Base-by-base conservation (phyloP, 2,329 filamentous ascomycete species). In the Biscogniauxia marginata region DNA sequence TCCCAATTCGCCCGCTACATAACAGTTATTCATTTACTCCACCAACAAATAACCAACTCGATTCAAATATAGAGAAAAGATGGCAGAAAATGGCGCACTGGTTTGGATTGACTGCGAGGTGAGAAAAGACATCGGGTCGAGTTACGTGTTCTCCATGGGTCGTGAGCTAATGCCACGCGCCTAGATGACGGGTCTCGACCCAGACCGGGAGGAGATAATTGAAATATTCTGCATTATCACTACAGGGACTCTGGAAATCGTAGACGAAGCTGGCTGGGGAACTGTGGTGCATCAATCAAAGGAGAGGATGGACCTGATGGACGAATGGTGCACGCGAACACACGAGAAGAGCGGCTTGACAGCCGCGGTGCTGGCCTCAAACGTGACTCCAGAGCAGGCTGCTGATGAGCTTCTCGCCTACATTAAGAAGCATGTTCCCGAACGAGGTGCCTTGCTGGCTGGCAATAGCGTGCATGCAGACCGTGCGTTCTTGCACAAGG, bases 391-490 rank as follows among this genome's bases (percentile, higher is more conserved):
- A 1, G 81, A 88, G 58, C 75, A 86, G 68, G 93, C 93, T 0
- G 89, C 93, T 6, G 76, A 82, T 6, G 83, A 80, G 13, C 80
- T 99, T 34, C 82, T 97, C 34, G 79, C 80, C 20, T 98, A 98
- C 73, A 87, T 99, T 65, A 82, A 87, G 65, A 80, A 78, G 59
- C 81, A 87, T 68, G 82, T 95, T 5, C 90, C 91, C 0, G 76
- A 87, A 57, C 77, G 79, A 7, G 80, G 85, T 49, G 93, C 85
- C 0, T 74, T 98, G 55, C 79, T 99, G 44, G 93, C 95, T 0
- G 95, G 95, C 2, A 99, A 96, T 75, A 95, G 88, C 55, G 90
- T 99, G 22, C 93, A 99, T 70, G 91, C 89, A 3, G 95, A 99
- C 73, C 85, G 86, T 66, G 84, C 85, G 1, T 99, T 99, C 70